A percentile compares a stretch with the other conserved stretches of the same genome.
These are phyloP conservation scores for Medicago truncatula DNA, from an alignment of 306 rosid species.

Conservation along the genomic window DNA sequence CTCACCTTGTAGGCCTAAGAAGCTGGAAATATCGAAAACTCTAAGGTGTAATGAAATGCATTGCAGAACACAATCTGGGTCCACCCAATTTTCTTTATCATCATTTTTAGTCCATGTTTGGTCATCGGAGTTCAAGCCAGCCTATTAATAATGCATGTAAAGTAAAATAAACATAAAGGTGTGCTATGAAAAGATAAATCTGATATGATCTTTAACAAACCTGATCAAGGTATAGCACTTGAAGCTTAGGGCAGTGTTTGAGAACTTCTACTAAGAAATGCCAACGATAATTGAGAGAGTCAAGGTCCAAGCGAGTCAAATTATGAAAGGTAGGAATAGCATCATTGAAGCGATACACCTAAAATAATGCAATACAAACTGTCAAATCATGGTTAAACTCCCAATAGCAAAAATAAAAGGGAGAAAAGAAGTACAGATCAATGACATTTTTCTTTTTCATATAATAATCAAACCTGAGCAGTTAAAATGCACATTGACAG, in stretches of 20 bases:
- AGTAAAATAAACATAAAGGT: background rate
- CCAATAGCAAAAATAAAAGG: too few relatives aligned
- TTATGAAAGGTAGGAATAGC: background rate
- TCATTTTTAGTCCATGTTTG: background rate
- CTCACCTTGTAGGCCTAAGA: background rate
- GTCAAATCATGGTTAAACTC: background rate
- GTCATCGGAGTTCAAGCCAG: background rate
- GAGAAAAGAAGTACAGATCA: background rate
- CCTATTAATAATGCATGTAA: background rate
- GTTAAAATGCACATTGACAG: background rate
- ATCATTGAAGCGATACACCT: background rate
- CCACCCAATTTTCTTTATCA: background rate
- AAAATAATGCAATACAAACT: too few relatives aligned
- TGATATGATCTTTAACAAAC: background rate
- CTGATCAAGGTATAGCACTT: background rate
- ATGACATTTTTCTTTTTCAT: background rate
- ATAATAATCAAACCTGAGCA: background rate
- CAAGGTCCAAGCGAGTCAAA: background rate
- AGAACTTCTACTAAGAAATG: background rate
- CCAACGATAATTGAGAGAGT: background rate
- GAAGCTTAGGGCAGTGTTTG: background rate
- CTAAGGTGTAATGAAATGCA: background rate
- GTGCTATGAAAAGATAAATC: background rate
- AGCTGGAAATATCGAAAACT: background rate
- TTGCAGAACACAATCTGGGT: background rate